phyloP scores from a whole-genome alignment of 1,139 yeast genomes.

The Suhomyces choctaworum region DNA sequence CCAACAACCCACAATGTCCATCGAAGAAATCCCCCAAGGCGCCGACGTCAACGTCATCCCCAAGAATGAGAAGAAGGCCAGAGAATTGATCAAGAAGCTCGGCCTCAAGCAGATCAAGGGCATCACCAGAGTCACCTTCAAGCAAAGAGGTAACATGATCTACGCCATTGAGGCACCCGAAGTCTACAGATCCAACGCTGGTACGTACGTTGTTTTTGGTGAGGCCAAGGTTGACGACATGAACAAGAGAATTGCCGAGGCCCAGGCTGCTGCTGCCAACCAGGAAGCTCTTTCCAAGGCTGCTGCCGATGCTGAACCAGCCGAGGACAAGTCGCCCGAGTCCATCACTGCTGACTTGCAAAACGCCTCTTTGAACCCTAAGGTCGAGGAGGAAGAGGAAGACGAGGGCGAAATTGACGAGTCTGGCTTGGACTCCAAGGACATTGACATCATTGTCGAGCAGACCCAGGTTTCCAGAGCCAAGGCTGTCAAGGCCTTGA shows the following conservation, averaged over 20 bases:
- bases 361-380: slow-evolving; percentile 64
- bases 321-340: slow-evolving; percentile 61
- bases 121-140: slow-evolving; percentile 93
- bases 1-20: slow-evolving; percentile 39
- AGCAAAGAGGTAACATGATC: slow-evolving; percentile 90
- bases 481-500: slow-evolving; percentile 89
- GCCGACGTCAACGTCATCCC: slow-evolving; percentile 82
- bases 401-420: slow-evolving; percentile 75
- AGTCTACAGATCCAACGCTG: slow-evolving; percentile 91
- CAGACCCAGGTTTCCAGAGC: slow-evolving; percentile 88
- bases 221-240: slow-evolving; percentile 95
- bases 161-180: slow-evolving; percentile 94
- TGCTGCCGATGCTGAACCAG: slow-evolving; percentile 29
- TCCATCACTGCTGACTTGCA: slow-evolving; percentile 89
- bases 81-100: slow-evolving; percentile 85
- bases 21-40: slow-evolving; percentile 74
- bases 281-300: slow-evolving; percentile 72
- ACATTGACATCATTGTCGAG: slow-evolving; percentile 79
- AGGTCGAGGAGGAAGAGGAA: slow-evolving; percentile 46
- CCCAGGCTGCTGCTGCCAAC: slow-evolving; percentile 41
- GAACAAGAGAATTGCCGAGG: slow-evolving; percentile 74
- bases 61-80: slow-evolving; percentile 95
- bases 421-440: slow-evolving; percentile 76
- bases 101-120: slow-evolving; percentile 91
- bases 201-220: slow-evolving; percentile 95